These are phyloP conservation scores for Neodidymelliopsis sp. DNA, from an alignment of 2,329 filamentous ascomycete species.

Conservation along the genomic window DNA sequence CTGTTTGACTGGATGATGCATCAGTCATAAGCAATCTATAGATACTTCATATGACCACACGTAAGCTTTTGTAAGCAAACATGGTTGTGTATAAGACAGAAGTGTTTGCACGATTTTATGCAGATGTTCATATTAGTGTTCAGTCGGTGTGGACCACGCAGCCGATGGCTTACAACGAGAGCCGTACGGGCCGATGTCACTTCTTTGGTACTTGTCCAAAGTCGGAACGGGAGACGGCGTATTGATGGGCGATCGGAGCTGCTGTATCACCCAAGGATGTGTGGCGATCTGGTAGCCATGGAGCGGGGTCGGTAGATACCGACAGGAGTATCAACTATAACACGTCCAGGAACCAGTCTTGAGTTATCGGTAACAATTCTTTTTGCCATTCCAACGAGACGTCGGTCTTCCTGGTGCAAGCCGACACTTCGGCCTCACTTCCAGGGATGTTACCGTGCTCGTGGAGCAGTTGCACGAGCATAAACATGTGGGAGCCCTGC, in stretches of 20 bases:
- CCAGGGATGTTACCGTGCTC: neutral
- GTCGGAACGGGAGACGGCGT: neutral
- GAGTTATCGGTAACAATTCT: too few species aligned
- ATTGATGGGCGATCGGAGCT: neutral
- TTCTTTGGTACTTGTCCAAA: neutral
- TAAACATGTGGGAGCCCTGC: neutral
- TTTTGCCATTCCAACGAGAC: too few species aligned
- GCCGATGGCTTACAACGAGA: neutral
- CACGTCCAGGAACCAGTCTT: too few species aligned
- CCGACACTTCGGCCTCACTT: neutral
- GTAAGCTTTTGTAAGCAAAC: neutral
- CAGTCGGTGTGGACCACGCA: neutral
- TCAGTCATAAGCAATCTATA: too few species aligned
- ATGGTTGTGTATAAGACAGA: neutral
- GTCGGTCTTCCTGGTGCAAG: slow-evolving; percentile 6
- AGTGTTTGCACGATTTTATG: neutral
- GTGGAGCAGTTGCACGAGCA: neutral
- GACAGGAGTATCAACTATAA: neutral
- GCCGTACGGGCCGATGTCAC: slow-evolving; percentile 3
- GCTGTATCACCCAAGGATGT: neutral
- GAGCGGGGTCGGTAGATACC: slow-evolving; percentile 2
- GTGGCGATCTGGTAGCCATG: neutral
- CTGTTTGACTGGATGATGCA: neutral
- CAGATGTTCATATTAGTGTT: neutral
- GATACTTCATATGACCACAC: too few species aligned